Evolutionary conservation across 2,329 filamentous ascomycete species (phyloP).

Genomic region (Dendrostoma leiphaemia): DNA sequence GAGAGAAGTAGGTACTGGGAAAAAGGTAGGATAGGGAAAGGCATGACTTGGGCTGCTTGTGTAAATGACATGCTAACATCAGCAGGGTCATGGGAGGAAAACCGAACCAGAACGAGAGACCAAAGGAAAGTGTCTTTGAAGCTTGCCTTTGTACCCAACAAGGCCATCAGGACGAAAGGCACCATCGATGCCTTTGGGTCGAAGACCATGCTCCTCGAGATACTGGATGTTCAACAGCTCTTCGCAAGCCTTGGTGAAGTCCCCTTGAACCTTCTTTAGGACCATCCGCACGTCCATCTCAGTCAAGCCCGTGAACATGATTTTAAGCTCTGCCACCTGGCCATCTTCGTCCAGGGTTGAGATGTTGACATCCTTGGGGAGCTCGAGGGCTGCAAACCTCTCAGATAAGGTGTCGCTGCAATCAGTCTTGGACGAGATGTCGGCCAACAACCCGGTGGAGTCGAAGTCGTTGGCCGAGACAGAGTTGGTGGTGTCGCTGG

Average conservation of each 20-base stretch:
- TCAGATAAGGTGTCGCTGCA: conserved; percentile 17
- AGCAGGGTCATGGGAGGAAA: conserved; percentile 7
- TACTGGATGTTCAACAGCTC: conserved; percentile 77
- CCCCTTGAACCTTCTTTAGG: conserved; percentile 64
- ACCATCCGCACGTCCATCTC: conserved; percentile 63
- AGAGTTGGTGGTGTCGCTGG: conserved; percentile 4
- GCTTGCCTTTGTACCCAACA: conserved; percentile 30
- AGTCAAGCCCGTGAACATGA: conserved; percentile 71
- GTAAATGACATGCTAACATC: neutral
- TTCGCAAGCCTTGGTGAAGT: conserved; percentile 71
- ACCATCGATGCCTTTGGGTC: conserved; percentile 75
- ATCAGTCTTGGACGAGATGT: conserved; percentile 15
- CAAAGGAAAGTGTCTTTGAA: conserved; percentile 15
- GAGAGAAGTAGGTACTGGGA: no score
- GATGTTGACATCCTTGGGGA: conserved; percentile 29
- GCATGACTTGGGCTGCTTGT: neutral
- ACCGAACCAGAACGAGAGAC: neutral
- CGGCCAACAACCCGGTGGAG: conserved; percentile 11
- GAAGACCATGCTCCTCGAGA: conserved; percentile 65
- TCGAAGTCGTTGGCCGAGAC: conserved; percentile 6
- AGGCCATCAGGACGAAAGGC: conserved; percentile 62
- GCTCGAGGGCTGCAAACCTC: conserved; percentile 23
- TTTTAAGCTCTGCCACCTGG: conserved; percentile 61
- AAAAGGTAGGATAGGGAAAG: no score
- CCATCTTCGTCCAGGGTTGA: conserved; percentile 51